Base-by-base conservation (phyloP, 2,329 filamentous ascomycete genomes). In the Ophiocordyceps australis region DNA sequence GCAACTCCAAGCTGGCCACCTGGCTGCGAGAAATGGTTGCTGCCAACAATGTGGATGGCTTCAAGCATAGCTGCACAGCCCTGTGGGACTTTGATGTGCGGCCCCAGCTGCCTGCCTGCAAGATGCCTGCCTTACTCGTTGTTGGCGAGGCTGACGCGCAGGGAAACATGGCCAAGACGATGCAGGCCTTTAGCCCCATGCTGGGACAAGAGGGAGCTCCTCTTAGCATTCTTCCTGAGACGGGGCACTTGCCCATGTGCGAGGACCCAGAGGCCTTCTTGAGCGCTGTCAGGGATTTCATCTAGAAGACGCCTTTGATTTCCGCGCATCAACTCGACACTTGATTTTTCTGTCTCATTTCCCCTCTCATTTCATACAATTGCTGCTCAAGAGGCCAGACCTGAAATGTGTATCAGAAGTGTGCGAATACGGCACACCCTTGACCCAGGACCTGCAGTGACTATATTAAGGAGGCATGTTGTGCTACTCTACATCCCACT, bases 231-330 rank as follows among this genome's bases (percentile, higher is more conserved):
- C 65, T 91, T 8, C 65, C 77, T 0, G 54, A 62, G 7, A 71
- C 80, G 0, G 82, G 82, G 0, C 82, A 92, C 54, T 49, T 92
- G 40, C 82, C 82, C 1, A 91, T 91, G 79, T 72, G 72, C 24
- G 82, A 91, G 50, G 65, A 69, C 35, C 73, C 78, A 1, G 50
- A 57, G 29, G 69, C 61, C 4, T 83, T 85, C 43, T 74, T 74
- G 43, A 53, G 62, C 16, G 66, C 67, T 23, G 55, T 86, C 3
- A 52, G 57, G 22, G 54, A 46, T 7, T 79, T 78, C 34, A 36
- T 80, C 30, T 63, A n/a, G n/a, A n/a, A n/a, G n/a, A n/a, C n/a
- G n/a, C n/a, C n/a, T n/a, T n/a, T n/a, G n/a, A n/a, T n/a, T n/a
- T n/a, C n/a, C n/a, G n/a, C n/a, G n/a, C n/a, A n/a, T n/a, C n/a